phyloP scores from a whole-genome alignment of 257 asterid genomes.

The Solanum bulbocastanum region DNA sequence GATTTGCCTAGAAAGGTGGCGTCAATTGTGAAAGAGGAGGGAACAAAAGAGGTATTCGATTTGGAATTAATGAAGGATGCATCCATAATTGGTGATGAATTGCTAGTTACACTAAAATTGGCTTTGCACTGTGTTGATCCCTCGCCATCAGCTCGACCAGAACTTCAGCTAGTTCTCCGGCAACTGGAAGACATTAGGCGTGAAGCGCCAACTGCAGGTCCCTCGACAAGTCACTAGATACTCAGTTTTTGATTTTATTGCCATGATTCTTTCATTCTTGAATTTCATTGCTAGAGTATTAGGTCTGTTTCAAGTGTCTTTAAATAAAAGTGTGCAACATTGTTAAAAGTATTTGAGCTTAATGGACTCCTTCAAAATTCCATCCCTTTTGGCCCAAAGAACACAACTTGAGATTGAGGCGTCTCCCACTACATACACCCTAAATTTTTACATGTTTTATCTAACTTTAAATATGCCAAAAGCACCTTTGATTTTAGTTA shows the following conservation, averaged over 20 bases:
- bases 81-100: constrained; percentile 72
- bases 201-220: constrained; percentile 21
- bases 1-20: constrained; percentile 93
- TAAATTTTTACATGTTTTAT: neutral
- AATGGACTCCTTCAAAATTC: too few species aligned
- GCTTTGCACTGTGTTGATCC: constrained; percentile 97
- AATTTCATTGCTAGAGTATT: neutral
- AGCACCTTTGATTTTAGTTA: neutral
- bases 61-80: constrained; percentile 88
- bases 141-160: constrained; percentile 70
- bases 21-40: constrained; percentile 83
- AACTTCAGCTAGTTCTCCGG: constrained; percentile 53
- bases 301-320: neutral
- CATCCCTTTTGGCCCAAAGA: neutral
- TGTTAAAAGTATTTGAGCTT: neutral
- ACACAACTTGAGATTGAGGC: neutral
- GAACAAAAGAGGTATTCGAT: constrained; percentile 92
- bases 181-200: constrained; percentile 83
- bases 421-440: neutral
- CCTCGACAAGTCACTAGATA: constrained; percentile 15
- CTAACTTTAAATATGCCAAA: neutral
- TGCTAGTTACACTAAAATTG: constrained; percentile 62
- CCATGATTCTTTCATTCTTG: constrained; percentile 74
- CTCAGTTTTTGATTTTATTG: neutral
- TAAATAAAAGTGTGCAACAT: neutral